These are phyloP conservation scores for Pouteria glomerata DNA, from an alignment of 148 eudicot genomes.

Conservation along the genomic window DNA sequence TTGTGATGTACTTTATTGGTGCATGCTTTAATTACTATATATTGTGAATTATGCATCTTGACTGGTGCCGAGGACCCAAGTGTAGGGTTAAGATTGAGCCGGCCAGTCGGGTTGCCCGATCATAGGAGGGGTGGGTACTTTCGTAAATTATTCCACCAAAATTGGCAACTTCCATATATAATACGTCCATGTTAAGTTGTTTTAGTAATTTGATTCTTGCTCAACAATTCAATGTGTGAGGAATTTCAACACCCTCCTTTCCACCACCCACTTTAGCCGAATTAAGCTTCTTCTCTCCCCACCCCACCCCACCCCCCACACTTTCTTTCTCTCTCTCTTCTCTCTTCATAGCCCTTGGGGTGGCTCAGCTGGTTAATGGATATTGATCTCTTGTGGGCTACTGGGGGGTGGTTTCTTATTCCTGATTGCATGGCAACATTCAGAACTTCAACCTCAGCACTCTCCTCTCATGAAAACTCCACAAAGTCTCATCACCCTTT, in stretches of 20 bases:
- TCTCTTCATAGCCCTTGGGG: conserved; percentile 12
- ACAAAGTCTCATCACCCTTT: conserved; percentile 29
- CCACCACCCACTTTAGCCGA: conserved; percentile 43
- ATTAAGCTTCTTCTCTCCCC: conserved; percentile 35
- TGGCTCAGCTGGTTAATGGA: conserved; percentile 53
- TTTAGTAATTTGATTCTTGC: not conserved
- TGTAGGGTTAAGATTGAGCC: too few species aligned
- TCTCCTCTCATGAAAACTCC: conserved; percentile 15
- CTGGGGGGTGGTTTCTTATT: conserved; percentile 66
- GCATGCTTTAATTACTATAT: too few species aligned
- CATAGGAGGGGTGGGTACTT: conserved; percentile 1
- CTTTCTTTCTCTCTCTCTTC: not conserved
- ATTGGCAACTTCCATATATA: not conserved
- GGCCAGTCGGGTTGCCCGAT: too few species aligned
- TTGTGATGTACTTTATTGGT: too few species aligned
- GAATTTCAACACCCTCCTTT: conserved; percentile 52
- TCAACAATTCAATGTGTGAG: conserved; percentile 28
- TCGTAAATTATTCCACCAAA: conserved; percentile 1
- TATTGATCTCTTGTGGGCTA: conserved; percentile 62
- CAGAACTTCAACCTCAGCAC: conserved; percentile 15
- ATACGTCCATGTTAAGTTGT: not conserved
- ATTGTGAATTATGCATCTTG: too few species aligned
- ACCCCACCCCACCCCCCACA: conserved; percentile 4
- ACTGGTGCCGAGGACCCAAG: too few species aligned
- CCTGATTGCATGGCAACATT: conserved; percentile 60